phyloP scores from a whole-genome alignment of 2,329 filamentous ascomycete genomes.

The Arthrobotrys iridis region DNA sequence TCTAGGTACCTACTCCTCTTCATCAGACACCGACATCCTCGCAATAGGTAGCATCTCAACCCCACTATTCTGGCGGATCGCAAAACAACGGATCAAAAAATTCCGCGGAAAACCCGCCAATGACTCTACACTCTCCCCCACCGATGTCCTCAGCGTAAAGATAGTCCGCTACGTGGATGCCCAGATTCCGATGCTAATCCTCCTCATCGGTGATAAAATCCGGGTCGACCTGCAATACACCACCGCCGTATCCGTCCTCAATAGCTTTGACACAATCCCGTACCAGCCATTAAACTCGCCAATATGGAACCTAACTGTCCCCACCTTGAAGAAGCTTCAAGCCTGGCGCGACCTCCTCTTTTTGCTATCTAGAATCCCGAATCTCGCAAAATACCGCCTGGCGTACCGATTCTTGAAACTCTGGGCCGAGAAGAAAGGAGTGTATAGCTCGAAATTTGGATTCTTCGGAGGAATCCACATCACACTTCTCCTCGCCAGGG shows the following conservation, averaged over 20 bases:
- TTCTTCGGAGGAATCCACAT: slow-evolving; percentile 74
- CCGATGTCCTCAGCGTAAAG: slow-evolving; percentile 61
- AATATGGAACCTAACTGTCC: slow-evolving; percentile 68
- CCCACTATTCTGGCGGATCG: slow-evolving; percentile 71
- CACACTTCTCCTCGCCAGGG: slow-evolving; percentile 69
- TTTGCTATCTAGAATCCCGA: slow-evolving; percentile 70
- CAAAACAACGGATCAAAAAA: slow-evolving; percentile 67
- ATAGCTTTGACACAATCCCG: slow-evolving; percentile 63
- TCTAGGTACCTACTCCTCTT: slow-evolving; percentile 70
- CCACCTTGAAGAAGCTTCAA: slow-evolving; percentile 72
- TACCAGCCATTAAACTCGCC: slow-evolving; percentile 66
- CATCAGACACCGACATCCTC: slow-evolving; percentile 73
- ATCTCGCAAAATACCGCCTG: slow-evolving; percentile 68
- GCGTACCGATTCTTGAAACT: slow-evolving; percentile 71
- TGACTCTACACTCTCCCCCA: not conserved
- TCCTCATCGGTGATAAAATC: slow-evolving; percentile 68
- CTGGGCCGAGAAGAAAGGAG: slow-evolving; percentile 71
- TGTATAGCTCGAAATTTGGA: slow-evolving; percentile 74
- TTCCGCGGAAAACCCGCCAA: slow-evolving; percentile 59
- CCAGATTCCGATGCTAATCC: slow-evolving; percentile 72
- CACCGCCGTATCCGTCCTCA: slow-evolving; percentile 67
- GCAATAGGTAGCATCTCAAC: slow-evolving; percentile 72
- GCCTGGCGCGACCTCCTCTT: slow-evolving; percentile 72
- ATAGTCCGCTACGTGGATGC: slow-evolving; percentile 70
- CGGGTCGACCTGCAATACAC: slow-evolving; percentile 74